A percentile compares a stretch with the other conserved stretches of the same genome.
phyloP scores from a whole-genome alignment of 768 basidiomycete species.

The Auricularia cornea region DNA sequence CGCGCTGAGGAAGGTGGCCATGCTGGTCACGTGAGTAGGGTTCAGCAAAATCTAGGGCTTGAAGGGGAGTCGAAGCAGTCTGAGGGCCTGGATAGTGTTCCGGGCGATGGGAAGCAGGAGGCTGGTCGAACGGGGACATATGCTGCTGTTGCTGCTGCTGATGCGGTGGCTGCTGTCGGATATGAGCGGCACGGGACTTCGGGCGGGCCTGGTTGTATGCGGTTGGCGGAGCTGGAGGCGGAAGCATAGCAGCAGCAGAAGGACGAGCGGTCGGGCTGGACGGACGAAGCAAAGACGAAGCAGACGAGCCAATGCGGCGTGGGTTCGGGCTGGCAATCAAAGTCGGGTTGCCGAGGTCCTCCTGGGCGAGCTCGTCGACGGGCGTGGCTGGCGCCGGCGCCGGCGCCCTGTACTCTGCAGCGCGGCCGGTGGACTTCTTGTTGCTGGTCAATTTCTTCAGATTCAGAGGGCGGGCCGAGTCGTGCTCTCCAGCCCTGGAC shows the following conservation, averaged over 20 bases:
- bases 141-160: neutral
- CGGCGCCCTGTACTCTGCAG: neutral
- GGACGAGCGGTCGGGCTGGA: neutral
- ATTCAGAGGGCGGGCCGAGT: neutral
- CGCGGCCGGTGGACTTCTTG: neutral
- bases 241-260: neutral
- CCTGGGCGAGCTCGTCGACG: neutral
- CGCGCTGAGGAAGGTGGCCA: too few relatives aligned
- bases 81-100: too few relatives aligned
- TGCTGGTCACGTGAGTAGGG: too few relatives aligned
- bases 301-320: neutral
- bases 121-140: neutral
- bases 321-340: neutral
- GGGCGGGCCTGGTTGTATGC: neutral
- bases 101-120: too few relatives aligned
- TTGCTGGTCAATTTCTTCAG: neutral
- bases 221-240: neutral
- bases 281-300: neutral
- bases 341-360: too few relatives aligned
- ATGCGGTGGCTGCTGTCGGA: too few relatives aligned
- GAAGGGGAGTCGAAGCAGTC: too few relatives aligned
- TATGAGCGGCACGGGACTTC: neutral
- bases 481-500: neutral
- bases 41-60: too few relatives aligned
- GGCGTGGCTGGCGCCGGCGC: neutral